Percentiles rank a stretch among this genome's conserved stretches.
These are phyloP conservation scores for Bidens hawaiensis DNA, from an alignment of 140 eudicot species.

Conservation along the genomic window DNA sequence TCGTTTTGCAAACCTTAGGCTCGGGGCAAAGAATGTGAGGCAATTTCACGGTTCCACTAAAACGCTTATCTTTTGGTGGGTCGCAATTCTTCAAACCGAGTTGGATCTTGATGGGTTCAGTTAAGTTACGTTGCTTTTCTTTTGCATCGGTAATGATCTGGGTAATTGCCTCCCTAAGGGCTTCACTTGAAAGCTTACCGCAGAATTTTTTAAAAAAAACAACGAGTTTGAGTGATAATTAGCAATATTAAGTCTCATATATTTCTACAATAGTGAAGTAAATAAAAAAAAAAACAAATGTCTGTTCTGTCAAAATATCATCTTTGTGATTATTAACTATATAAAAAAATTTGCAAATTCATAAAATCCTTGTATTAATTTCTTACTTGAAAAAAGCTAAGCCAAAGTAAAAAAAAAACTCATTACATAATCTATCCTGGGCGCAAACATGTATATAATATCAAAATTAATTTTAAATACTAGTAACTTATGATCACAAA, in stretches of 20 bases:
- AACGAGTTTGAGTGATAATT: background rate
- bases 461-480: no score
- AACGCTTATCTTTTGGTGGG: conserved; percentile 79
- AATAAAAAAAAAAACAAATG: background rate
- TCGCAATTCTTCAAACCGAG: conserved; percentile 72
- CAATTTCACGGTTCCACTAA: conserved; percentile 73
- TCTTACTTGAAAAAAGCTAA: no score
- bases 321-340: background rate
- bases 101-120: conserved; percentile 58
- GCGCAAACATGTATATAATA: no score
- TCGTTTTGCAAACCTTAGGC: conserved; percentile 65
- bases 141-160: conserved; percentile 35
- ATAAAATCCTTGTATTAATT: no score
- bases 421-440: no score
- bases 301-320: background rate
- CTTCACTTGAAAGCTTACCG: conserved; percentile 68
- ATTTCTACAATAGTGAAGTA: background rate
- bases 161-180: conserved; percentile 54
- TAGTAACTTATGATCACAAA: no score
- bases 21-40: conserved; percentile 74
- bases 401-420: no score
- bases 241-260: background rate
- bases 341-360: no score
- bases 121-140: conserved; percentile 51
- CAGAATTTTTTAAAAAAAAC: background rate